Evolutionary conservation across 495 filamentous ascomycete species (phyloP), one percentile per base, ranked within the genome.

Genomic region (Copromyces sp.): DNA sequence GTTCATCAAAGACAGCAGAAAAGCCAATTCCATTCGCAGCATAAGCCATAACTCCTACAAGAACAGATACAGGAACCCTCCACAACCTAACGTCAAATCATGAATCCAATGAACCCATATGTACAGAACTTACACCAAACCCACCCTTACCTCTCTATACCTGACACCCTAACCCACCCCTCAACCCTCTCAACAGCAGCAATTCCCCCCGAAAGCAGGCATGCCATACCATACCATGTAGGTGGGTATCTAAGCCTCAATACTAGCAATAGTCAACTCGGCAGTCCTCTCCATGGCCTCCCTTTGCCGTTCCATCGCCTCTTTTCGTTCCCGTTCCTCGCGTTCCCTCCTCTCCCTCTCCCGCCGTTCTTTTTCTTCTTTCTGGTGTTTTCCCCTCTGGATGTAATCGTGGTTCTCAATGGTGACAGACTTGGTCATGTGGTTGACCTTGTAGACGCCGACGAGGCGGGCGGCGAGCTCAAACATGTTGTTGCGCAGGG

Each of bases 401-500:
- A 80, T 53, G 70, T 94, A 97, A 78, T 97, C 93, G 73, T 85
- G 87, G 81, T 97, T 97, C 80, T 97, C 93, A 65, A 97, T 94
- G n/a, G 94, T 95, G 4, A 97, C 93, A 78, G 92, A 94, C 89
- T 97, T 97, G 53, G 94, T 97, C 95, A 98, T 99, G 82, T 99
- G 95, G 82, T 98, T 98, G 79, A 99, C 95, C 84, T 99, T 99
- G 82, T 99, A 99, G 68, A 99, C 94, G 68, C 95, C 95, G 7
- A 99, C 93, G 44, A 99, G 87, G 69, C 95, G 87, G 61, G 94
- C 89, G 20, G 95, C 96, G 71, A 99, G 90, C 85, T 99, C 95
- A 83, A 99, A 99, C 95, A 99, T 99, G 84, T 99, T 99, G 83
- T 99, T 99, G 77, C 95, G 87, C 77, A 99, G 84, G 16, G 94